phyloP scores from a whole-genome alignment of 768 basidiomycete genomes.

The Suillus plorans region DNA sequence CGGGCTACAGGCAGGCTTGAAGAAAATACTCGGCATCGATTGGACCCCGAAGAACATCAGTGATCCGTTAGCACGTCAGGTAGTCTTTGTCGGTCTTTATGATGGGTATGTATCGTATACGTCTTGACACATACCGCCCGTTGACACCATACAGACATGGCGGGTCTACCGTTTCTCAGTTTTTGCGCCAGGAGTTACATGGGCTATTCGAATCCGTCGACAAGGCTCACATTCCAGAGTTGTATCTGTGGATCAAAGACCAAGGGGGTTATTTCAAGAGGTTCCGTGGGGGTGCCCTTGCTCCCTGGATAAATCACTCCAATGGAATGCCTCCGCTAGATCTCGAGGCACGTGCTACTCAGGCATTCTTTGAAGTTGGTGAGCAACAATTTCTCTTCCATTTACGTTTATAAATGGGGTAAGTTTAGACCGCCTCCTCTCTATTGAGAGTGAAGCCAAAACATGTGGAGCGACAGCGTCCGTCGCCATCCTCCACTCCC shows the following conservation, averaged over 20 bases:
- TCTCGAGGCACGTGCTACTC: constrained; percentile 81
- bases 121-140: constrained; percentile 1
- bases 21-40: constrained; percentile 58
- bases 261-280: constrained; percentile 90
- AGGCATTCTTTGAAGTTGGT: constrained; percentile 83
- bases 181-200: constrained; percentile 82
- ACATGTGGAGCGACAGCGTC: constrained; percentile 90
- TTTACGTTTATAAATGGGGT: constrained; percentile 8
- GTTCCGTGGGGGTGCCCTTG: constrained; percentile 77
- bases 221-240: constrained; percentile 69
- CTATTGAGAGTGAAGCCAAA: constrained; percentile 66
- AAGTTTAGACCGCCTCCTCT: constrained; percentile 65
- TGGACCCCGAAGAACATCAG: constrained; percentile 68
- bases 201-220: constrained; percentile 79
- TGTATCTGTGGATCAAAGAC: constrained; percentile 75
- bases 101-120: constrained; percentile 65
- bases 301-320: constrained; percentile 55
- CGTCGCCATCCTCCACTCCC: constrained; percentile 84
- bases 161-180: constrained; percentile 86
- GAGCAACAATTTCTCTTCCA: constrained; percentile 4
- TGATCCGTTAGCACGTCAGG: constrained; percentile 66
- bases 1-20: constrained; percentile 66
- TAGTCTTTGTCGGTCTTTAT: constrained; percentile 86
- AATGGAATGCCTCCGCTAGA: constrained; percentile 47
- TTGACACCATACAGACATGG: constrained; percentile 65